phyloP scores from a whole-genome alignment of 2,329 filamentous ascomycete species.

The Claviceps quebecensis region DNA sequence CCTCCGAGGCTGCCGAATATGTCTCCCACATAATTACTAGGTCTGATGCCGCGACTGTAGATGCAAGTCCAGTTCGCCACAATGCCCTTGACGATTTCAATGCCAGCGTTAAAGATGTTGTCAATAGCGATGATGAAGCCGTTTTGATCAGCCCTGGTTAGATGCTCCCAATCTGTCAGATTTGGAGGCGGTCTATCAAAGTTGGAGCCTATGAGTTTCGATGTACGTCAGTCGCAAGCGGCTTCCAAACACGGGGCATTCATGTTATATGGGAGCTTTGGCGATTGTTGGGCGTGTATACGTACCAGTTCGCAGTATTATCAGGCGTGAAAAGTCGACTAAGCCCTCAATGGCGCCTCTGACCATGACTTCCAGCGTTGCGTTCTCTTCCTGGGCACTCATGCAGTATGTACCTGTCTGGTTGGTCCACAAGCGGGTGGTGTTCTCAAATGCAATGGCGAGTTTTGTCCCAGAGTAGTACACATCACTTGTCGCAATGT shows the following conservation, averaged over 20 bases:
- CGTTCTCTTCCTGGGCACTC: constrained; percentile 61
- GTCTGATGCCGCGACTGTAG: constrained; percentile 41
- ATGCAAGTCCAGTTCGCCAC: constrained; percentile 43
- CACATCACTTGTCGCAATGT: constrained; percentile 56
- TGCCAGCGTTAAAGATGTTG: constrained; percentile 54
- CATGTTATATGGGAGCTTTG: no score
- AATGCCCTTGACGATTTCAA: constrained; percentile 51
- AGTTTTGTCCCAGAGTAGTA: constrained; percentile 53
- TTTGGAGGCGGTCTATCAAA: constrained; percentile 56
- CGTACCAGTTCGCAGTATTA: constrained; percentile 49
- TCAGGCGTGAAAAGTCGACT: constrained; percentile 52
- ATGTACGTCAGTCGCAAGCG: not conserved
- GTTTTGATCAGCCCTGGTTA: constrained; percentile 46
- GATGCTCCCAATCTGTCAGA: constrained; percentile 40
- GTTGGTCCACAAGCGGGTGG: constrained; percentile 50
- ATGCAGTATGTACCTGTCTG: constrained; percentile 55
- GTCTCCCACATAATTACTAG: constrained; percentile 55
- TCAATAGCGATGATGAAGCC: constrained; percentile 47
- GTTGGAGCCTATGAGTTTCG: constrained; percentile 35
- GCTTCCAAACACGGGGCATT: not conserved
- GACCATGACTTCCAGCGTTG: constrained; percentile 50
- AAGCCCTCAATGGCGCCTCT: constrained; percentile 41
- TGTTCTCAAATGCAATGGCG: constrained; percentile 50
- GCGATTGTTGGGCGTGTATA: not conserved
- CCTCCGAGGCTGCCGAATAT: constrained; percentile 57